These are phyloP conservation scores for Eremochloa ophiuroides DNA, from an alignment of 176 grass and related monocot genomes.

Conservation along the genomic window DNA sequence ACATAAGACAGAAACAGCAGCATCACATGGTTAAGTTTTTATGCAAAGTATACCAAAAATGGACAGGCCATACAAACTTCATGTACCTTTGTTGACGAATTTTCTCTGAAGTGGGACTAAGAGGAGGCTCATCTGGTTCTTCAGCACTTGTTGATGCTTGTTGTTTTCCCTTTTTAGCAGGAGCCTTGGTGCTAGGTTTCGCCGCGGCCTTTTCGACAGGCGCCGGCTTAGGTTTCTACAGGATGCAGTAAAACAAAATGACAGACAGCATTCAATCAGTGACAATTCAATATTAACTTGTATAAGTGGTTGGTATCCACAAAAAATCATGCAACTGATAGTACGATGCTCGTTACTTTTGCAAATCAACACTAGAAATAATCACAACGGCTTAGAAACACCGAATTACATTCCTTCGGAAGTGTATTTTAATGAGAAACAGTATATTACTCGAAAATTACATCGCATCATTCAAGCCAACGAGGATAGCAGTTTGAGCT, in stretches of 20 bases:
- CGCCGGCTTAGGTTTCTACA: conserved; percentile 62
- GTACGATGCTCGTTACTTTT: background rate
- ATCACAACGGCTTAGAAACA: background rate
- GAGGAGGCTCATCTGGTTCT: conserved; percentile 46
- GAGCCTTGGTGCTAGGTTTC: conserved; percentile 50
- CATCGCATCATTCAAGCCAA: background rate
- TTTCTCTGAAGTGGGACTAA: conserved; percentile 72
- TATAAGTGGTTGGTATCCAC: background rate
- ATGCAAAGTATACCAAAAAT: background rate
- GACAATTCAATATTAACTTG: background rate
- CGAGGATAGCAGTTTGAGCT: background rate
- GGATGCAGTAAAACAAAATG: background rate
- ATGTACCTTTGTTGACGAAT: conserved; percentile 81
- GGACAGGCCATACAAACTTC: background rate
- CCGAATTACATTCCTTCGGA: background rate
- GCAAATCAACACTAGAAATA: background rate
- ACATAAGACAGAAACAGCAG: background rate
- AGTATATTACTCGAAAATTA: background rate
- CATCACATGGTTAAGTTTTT: background rate
- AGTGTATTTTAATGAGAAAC: background rate
- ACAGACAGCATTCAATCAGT: conserved; percentile 11
- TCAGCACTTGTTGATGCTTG: conserved; percentile 49
- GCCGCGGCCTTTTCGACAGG: conserved; percentile 37
- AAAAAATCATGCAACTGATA: background rate
- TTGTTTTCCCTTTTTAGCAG: conserved; percentile 71